Evolutionary conservation across 768 basidiomycete genomes (phyloP), one percentile per base, ranked within the genome.

Genomic region (Dentipellis fragilis): DNA sequence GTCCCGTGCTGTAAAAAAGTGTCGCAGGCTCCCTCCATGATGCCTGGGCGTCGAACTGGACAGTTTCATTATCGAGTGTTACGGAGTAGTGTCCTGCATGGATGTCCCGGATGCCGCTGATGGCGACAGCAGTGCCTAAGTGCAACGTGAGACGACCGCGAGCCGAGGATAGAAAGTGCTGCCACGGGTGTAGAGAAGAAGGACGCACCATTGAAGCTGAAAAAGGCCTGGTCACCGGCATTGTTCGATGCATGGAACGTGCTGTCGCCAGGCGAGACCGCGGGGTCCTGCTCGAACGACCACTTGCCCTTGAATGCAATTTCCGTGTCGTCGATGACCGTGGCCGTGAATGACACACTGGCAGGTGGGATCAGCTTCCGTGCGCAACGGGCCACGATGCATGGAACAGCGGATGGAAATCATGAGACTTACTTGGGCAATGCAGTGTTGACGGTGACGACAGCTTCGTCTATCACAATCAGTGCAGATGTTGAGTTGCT

Each of bases 1-100:
- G 75, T 16, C 79, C 80, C 17, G 80, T 80, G 39, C 78, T 75
- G 61, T 77, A 83, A 65, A 82, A 90, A 10, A 91, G 72, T 4
- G 88, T 70, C 10, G 80, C 72, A 48, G 74, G 66, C 29, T 77
- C 69, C 38, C 69, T 74, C 63, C 79, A 84, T 0, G 81, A 80
- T 4, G 84, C 79, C 54, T 68, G 67, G 2, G 76, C 79, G 34
- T 77, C 78, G 52, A 81, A 69, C 2, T 60, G 68, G 35, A 77
- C 73, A 37, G 74, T 77, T 19, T 69, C 66, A 55, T 80, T 73
- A 59, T 82, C 80, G 8, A 82, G 77, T 23, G 65, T 72, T 54
- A 87, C 79, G 37, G 80, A 73, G 63, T 80, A 90, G 42, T 71
- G 72, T 53, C 85, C 85, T 2, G 79, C 75, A 23, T 68, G 65